Conservation (phyloP, 805 yeast genomes). For the Metschnikowia peoriensis region DNA sequence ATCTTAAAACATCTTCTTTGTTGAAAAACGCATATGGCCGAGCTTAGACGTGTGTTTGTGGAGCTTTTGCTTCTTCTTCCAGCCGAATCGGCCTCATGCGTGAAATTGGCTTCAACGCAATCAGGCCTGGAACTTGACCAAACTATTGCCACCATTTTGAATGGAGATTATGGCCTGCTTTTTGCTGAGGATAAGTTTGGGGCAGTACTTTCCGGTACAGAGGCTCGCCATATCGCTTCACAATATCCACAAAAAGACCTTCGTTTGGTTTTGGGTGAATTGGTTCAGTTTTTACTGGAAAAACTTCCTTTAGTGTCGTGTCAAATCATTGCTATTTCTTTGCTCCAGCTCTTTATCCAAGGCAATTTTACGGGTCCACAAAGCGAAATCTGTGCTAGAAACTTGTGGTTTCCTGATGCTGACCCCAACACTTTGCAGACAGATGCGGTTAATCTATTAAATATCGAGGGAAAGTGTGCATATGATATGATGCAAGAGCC, state of each 20-base stretch:
- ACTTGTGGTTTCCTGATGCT: slow-evolving; percentile 27
- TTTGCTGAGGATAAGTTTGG: slow-evolving; percentile 22
- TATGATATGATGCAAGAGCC: slow-evolving; percentile 51
- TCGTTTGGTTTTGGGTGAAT: slow-evolving; percentile 16
- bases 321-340: slow-evolving; percentile 52
- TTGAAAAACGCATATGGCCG: background rate
- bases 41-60: slow-evolving; percentile 9
- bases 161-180: slow-evolving; percentile 27
- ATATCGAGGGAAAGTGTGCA: slow-evolving; percentile 67
- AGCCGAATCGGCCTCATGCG: background rate
- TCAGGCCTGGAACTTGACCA: background rate
- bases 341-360: slow-evolving; percentile 69
- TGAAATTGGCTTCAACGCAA: background rate
- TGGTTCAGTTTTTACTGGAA: slow-evolving; percentile 4
- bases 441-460: slow-evolving; percentile 41
- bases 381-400: slow-evolving; percentile 35
- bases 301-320: slow-evolving; percentile 13
- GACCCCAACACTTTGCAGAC: slow-evolving; percentile 21
- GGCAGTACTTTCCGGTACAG: slow-evolving; percentile 17
- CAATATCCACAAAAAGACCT: slow-evolving; percentile 25
- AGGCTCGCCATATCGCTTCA: slow-evolving; percentile 15
- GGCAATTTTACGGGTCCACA: slow-evolving; percentile 83
- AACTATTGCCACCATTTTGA: slow-evolving; percentile 5
- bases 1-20: background rate
- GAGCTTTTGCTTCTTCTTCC: slow-evolving; percentile 20